A percentile compares a stretch with the other conserved stretches of the same genome.
Evolutionary conservation across 1,284 basidiomycete genomes (phyloP).

Genomic region (Golubevia pallescens): DNA sequence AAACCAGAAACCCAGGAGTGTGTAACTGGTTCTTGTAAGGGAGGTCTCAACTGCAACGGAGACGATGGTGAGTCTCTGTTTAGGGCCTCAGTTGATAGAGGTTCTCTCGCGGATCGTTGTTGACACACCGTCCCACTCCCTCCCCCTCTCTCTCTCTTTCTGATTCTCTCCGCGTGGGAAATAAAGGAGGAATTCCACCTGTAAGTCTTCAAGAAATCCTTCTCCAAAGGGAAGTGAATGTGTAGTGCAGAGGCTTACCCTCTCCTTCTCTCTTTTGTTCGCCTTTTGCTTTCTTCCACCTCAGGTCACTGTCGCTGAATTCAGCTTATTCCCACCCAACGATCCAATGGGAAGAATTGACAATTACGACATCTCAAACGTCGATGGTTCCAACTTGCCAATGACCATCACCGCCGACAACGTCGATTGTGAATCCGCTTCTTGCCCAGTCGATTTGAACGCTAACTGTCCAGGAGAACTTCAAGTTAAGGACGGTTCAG

Average conservation of each 20-base stretch:
- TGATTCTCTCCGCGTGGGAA: too few species aligned
- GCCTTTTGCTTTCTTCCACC: too few species aligned
- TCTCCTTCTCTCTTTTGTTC: too few species aligned
- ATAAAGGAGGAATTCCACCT: slow-evolving; percentile 10
- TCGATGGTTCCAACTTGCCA: slow-evolving; percentile 13
- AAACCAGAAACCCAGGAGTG: slow-evolving; percentile 7
- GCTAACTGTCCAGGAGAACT: slow-evolving; percentile 7
- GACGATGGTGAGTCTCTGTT: too few species aligned
- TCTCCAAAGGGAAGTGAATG: too few species aligned
- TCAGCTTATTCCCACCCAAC: not conserved
- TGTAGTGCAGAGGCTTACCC: too few species aligned
- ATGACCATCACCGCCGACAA: slow-evolving; percentile 2
- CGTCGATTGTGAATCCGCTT: not conserved
- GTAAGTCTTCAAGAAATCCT: too few species aligned
- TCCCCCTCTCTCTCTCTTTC: too few species aligned
- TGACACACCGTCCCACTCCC: too few species aligned
- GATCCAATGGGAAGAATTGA: not conserved
- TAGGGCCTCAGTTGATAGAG: too few species aligned
- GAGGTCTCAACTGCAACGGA: slow-evolving; percentile 5
- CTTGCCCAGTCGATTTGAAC: slow-evolving; percentile 8
- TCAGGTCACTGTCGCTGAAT: slow-evolving; percentile 13
- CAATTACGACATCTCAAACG: slow-evolving; percentile 10
- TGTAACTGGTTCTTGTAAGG: slow-evolving; percentile 7
- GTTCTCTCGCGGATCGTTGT: too few species aligned
- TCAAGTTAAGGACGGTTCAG: not conserved